Evolutionary conservation across 768 basidiomycete genomes (phyloP), one percentile per base, ranked within the genome.

Genomic region (Kwoniella pini): DNA sequence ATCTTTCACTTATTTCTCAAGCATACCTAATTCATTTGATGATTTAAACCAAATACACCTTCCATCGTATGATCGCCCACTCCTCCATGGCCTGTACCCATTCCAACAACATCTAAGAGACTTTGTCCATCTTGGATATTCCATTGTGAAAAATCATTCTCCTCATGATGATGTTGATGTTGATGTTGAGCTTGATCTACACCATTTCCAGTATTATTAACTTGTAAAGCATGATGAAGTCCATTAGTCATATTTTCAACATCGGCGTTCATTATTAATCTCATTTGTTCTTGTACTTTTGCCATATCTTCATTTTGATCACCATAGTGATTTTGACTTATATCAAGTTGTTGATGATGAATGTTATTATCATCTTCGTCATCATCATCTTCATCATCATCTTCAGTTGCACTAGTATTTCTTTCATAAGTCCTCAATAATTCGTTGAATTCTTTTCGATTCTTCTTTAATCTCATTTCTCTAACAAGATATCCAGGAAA

Each of bases 381-480:
- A 17, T 38, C 51, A 22, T 45, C 50, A 33, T 30, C 28, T 5
- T 10, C 30, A 10, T 40, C 56, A 28, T 57, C 26, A 21, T 26
- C 31, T n/a, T 48, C 44, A 28, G 21, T 49, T 21, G 27, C 26
- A 6, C 42, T 27, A 22, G 44, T 31, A 21, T 36, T 60, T 5
- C 26, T 15, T 4, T 69, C 65, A 45, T 68, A 42, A 30, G 42
- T 27, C 36, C 54, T 48, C 13, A 70, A 42, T 15, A 73, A 45
- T 44, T 66, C 64, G 28, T 56, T 64, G 45, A 63, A 73, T 54
- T 71, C 67, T 22, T 54, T 60, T 36, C 74, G 22, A 44, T 71
- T 71, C 67, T 63, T 63, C 62, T 69, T 75, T 57, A 71, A 54
- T 39, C 74, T 58, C 69, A 72, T 72, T 44, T 75, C 71, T 22